Base-by-base conservation (phyloP, 768 basidiomycete species). In the Rhodosporidiobolus odoratus region DNA sequence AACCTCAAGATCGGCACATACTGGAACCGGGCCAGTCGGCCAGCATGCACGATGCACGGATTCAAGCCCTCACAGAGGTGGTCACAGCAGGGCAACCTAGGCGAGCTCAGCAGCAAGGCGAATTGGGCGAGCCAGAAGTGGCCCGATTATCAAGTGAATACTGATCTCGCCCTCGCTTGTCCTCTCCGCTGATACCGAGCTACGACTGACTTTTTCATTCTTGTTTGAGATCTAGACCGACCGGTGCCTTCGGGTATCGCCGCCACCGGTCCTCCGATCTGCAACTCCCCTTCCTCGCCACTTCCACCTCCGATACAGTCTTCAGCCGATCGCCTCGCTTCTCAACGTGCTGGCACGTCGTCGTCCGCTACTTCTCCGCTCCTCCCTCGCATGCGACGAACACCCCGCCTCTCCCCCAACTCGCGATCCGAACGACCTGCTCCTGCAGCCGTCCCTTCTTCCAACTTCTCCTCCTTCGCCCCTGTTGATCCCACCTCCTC, bases 361-460 rank as follows among this genome's bases (percentile, higher is more conserved):
- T 35, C 15, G 23, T 5, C 38, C 27, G n/a, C 43, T 2, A 19
- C 43, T 16, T 10, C 41, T 25, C 69, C 40, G 1, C 16, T 43
- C 3, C 25, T 30, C 4, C 25, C 68, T n/a, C 48, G 68, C 25
- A 62, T 71, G 64, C 50, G 69, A 32, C 27, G 69, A 13, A 25
- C n/a, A 1, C 12, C 53, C 0, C 45, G 69, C 3, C 30, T 56
- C 3, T 66, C 69, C 21, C 69, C 69, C 15, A 58, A 66, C 34
- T 38, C 65, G 2, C 53, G 69, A 34, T 45, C 40, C 6, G 69
- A 71, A 58, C 69, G 65, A 3, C 32, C 71, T 4, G 64, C 64
- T 9, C 71, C 63, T 27, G 47, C 71, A 10, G 34, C 71, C 34
- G 41, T 65, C 1, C 30, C 67, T 7, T 43, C 59, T n/a, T 52